Percentiles rank a stretch among this genome's conserved stretches.
Conservation (phyloP, 31 red algal species). For the Bonnemaisonia californica region DNA sequence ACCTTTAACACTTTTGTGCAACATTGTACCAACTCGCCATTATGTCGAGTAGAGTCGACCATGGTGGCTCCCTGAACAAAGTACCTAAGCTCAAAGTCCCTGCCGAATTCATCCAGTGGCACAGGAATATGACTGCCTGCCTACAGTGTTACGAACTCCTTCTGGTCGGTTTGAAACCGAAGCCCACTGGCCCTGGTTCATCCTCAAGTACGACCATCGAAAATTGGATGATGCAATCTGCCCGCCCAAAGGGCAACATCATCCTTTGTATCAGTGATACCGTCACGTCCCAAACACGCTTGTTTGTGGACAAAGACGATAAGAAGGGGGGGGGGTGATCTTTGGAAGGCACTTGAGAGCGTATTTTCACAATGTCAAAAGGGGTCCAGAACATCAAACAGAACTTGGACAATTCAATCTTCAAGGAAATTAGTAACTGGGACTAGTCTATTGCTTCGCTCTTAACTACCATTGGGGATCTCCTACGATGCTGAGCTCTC, state of each 20-base stretch:
- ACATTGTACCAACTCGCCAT: not conserved
- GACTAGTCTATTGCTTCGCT: not conserved
- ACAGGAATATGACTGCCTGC: not conserved
- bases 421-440: not conserved
- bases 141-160: too few species aligned
- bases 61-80: not conserved
- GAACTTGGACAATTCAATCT: conserved; percentile 6
- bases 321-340: not conserved
- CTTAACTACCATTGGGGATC: not conserved
- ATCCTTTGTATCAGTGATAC: not conserved
- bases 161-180: too few species aligned
- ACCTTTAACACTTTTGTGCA: too few species aligned
- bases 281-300: not conserved
- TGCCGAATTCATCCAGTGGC: not conserved
- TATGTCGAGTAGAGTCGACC: not conserved
- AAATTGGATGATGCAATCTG: not conserved
- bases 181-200: too few species aligned
- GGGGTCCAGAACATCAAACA: not conserved
- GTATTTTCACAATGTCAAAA: conserved; percentile 4
- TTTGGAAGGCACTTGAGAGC: not conserved
- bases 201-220: too few species aligned
- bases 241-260: not conserved
- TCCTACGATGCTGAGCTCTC: too few species aligned
- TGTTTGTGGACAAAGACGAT: conserved; percentile 5
- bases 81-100: conserved; percentile 14